Evolutionary conservation across 495 filamentous ascomycete genomes (phyloP).

Genomic region (Pseudoneurospora amorphoporcata): DNA sequence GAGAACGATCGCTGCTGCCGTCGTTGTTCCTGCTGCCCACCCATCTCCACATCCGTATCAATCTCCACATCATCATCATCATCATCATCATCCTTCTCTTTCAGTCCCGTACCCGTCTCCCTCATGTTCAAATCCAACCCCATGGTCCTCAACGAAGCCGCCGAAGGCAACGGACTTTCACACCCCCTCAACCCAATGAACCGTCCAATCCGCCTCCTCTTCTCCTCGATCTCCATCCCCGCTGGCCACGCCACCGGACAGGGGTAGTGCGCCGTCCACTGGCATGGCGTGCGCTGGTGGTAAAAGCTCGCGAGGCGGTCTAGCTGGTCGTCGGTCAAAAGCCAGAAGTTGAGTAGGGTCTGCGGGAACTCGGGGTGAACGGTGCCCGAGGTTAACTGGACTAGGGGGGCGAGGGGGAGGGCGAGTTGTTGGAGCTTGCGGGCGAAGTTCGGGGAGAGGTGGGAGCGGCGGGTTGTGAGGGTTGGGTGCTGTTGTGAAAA

Average conservation of each 20-base stretch:
- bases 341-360: slow-evolving; percentile 59
- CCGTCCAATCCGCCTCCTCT: slow-evolving; percentile 49
- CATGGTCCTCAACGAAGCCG: slow-evolving; percentile 9
- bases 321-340: slow-evolving; percentile 60
- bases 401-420: slow-evolving; percentile 46
- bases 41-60: slow-evolving; percentile 1
- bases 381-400: slow-evolving; percentile 46
- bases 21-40: background rate
- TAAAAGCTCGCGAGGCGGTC: slow-evolving; percentile 66
- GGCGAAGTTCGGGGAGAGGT: slow-evolving; percentile 25
- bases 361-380: slow-evolving; percentile 56
- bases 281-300: slow-evolving; percentile 54
- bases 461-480: slow-evolving; percentile 21
- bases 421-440: slow-evolving; percentile 36
- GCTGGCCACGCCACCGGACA: slow-evolving; percentile 34
- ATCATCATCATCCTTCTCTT: slow-evolving; percentile 25
- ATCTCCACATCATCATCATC: slow-evolving; percentile 26
- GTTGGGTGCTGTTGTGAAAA: background rate
- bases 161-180: slow-evolving; percentile 33
- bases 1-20: background rate
- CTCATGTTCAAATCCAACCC: slow-evolving; percentile 10
- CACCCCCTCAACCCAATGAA: slow-evolving; percentile 61
- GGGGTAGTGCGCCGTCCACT: slow-evolving; percentile 53
- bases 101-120: slow-evolving; percentile 1
- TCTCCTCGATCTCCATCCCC: slow-evolving; percentile 40